These are phyloP conservation scores for Pythium inflatum DNA, from an alignment of 352 stramenopile species.

Conservation along the genomic window DNA sequence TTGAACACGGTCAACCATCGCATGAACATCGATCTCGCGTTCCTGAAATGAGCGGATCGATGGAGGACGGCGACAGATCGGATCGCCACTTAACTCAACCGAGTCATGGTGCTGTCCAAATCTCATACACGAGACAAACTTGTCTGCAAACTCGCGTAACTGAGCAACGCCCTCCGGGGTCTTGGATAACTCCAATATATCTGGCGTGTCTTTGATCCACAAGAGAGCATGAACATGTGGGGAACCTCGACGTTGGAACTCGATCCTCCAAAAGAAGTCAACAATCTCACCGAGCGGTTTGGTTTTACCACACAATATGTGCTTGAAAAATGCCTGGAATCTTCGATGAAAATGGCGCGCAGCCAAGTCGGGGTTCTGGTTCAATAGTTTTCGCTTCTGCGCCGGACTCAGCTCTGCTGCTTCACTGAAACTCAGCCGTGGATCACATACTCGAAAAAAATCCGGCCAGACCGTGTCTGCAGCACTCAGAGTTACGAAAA, in stretches of 20 bases:
- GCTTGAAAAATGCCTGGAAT: constrained; percentile 32
- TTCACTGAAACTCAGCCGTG: not conserved
- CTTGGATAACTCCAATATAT: not conserved
- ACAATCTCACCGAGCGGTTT: constrained; percentile 4
- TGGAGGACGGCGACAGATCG: no score
- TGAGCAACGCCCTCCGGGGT: no score
- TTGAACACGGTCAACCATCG: constrained; percentile 1
- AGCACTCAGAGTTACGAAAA: constrained; percentile 32
- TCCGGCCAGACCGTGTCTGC: constrained; percentile 37
- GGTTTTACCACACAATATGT: constrained; percentile 12
- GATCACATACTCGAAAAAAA: constrained; percentile 27
- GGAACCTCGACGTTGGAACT: constrained; percentile 7
- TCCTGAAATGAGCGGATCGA: no score
- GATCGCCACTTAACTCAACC: no score
- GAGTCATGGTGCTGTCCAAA: no score
- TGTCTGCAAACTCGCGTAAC: not conserved
- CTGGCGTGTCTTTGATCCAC: not conserved
- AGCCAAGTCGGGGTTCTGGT: not conserved
- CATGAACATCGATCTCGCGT: not conserved
- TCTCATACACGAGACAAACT: constrained; percentile 1
- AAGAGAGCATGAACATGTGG: constrained; percentile 9
- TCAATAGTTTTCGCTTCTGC: not conserved
- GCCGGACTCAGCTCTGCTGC: not conserved
- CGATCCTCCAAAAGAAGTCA: constrained; percentile 2
- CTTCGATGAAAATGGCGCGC: constrained; percentile 27